phyloP scores from a whole-genome alignment of 2,329 filamentous ascomycete species.

The Pseudogymnoascus sp. region DNA sequence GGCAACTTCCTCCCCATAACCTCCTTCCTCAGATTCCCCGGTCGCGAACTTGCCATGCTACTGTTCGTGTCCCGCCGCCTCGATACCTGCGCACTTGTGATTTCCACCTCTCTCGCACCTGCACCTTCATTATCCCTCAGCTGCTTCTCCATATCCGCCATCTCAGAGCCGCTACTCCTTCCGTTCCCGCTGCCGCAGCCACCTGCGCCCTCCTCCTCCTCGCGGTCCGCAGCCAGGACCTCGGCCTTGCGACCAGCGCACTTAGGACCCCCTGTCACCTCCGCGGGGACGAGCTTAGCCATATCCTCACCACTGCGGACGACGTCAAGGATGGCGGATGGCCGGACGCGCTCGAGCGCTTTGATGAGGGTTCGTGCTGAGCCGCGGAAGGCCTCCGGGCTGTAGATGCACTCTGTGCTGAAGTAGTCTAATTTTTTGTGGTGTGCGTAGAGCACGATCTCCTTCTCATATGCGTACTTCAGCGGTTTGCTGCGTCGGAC shows the following conservation, averaged over 20 bases:
- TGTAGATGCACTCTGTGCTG: constrained; percentile 97
- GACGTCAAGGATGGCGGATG: constrained; percentile 90
- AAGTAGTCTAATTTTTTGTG: constrained; percentile 98
- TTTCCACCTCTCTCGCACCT: constrained; percentile 56
- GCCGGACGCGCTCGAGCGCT: constrained; percentile 84
- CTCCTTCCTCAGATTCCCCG: constrained; percentile 22
- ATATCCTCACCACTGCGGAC: constrained; percentile 94
- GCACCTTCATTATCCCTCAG: constrained; percentile 58
- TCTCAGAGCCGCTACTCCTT: constrained; percentile 61
- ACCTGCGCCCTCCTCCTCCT: constrained; percentile 50
- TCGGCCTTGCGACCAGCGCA: constrained; percentile 38
- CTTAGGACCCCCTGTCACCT: constrained; percentile 38
- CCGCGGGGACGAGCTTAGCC: constrained; percentile 70
- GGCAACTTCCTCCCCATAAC: constrained; percentile 31
- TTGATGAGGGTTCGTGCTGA: constrained; percentile 90
- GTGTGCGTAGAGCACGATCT: constrained; percentile 95
- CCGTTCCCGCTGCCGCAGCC: constrained; percentile 70
- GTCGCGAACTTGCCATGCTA: constrained; percentile 18
- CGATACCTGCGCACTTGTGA: constrained; percentile 35
- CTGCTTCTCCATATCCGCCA: constrained; percentile 72
- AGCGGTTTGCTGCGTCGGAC: constrained; percentile 94
- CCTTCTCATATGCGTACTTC: constrained; percentile 98
- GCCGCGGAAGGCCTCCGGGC: constrained; percentile 89
- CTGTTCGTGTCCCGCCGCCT: constrained; percentile 16
- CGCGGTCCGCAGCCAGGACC: constrained; percentile 27